A percentile compares a stretch with the other conserved stretches of the same genome.
Conservation (phyloP, 176 grass and related monocot genomes). For the Leersia perrieri region DNA sequence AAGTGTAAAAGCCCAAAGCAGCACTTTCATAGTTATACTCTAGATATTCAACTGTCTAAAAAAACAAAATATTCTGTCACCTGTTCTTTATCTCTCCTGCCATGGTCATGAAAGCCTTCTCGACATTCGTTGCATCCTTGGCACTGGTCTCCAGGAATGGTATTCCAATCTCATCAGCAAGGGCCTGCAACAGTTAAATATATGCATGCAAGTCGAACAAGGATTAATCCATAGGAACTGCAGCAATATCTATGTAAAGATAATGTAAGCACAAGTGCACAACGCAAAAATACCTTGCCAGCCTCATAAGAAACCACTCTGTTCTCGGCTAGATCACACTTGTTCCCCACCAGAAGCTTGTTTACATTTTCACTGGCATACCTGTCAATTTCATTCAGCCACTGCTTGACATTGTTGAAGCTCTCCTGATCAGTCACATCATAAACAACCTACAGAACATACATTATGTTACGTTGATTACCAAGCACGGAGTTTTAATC, state of each 20-base stretch:
- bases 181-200: slow-evolving; percentile 27
- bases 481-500: not conserved
- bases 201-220: slow-evolving; percentile 3
- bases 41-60: not conserved
- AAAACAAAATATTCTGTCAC: slow-evolving; percentile 18
- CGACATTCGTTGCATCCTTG: slow-evolving; percentile 77
- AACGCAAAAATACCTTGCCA: slow-evolving; percentile 51
- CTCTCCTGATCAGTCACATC: slow-evolving; percentile 79
- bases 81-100: slow-evolving; percentile 64
- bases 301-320: slow-evolving; percentile 63
- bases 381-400: slow-evolving; percentile 71
- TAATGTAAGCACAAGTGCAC: not conserved
- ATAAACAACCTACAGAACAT: slow-evolving; percentile 55
- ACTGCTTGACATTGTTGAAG: slow-evolving; percentile 80
- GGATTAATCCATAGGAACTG: not conserved
- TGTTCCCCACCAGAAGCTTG: slow-evolving; percentile 77
- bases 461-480: slow-evolving; percentile 4
- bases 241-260: not conserved
- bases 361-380: slow-evolving; percentile 77
- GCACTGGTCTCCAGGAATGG: slow-evolving; percentile 78
- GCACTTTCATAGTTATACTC: not conserved
- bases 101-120: slow-evolving; percentile 79
- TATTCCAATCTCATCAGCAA: slow-evolving; percentile 74
- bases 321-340: slow-evolving; percentile 54
- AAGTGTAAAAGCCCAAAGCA: not conserved